A percentile compares a stretch with the other conserved stretches of the same genome.
Evolutionary conservation across 805 yeast genomes (phyloP).

Genomic region (Suhomyces tanzawaensis): DNA sequence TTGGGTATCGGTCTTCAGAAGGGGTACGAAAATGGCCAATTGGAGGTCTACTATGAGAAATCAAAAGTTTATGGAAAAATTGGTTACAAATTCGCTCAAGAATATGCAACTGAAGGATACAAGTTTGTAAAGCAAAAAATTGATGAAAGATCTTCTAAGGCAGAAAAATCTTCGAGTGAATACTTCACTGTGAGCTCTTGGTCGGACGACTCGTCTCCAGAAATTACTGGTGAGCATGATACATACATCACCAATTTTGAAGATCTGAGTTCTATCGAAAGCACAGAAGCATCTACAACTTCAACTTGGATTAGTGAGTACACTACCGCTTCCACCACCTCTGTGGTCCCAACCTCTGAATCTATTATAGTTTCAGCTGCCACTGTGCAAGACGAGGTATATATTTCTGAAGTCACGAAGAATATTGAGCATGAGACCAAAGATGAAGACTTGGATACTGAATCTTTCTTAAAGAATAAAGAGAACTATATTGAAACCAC

Average conservation of each 20-base stretch:
- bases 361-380: slow-evolving; percentile 1
- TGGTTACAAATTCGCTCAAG: slow-evolving; percentile 17
- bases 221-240: slow-evolving; percentile 3
- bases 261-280: too few species aligned
- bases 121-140: slow-evolving; percentile 28
- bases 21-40: slow-evolving; percentile 34
- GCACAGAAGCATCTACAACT: too few species aligned
- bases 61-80: slow-evolving; percentile 18
- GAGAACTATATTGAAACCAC: neutral
- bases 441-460: slow-evolving; percentile 13
- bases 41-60: slow-evolving; percentile 17
- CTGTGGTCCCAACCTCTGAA: too few species aligned
- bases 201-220: slow-evolving; percentile 7
- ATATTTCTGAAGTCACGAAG: slow-evolving; percentile 16
- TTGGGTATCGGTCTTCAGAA: slow-evolving; percentile 35
- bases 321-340: too few species aligned
- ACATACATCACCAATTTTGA: neutral
- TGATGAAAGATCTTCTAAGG: slow-evolving; percentile 16
- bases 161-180: slow-evolving; percentile 19
- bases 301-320: too few species aligned
- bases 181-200: slow-evolving; percentile 25
- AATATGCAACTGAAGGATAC: slow-evolving; percentile 20
- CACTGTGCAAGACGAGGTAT: slow-evolving; percentile 7
- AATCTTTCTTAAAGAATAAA: slow-evolving; percentile 12
- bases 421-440: slow-evolving; percentile 15